phyloP scores from a whole-genome alignment of 176 grass and related monocot genomes.

The Leersia perrieri region DNA sequence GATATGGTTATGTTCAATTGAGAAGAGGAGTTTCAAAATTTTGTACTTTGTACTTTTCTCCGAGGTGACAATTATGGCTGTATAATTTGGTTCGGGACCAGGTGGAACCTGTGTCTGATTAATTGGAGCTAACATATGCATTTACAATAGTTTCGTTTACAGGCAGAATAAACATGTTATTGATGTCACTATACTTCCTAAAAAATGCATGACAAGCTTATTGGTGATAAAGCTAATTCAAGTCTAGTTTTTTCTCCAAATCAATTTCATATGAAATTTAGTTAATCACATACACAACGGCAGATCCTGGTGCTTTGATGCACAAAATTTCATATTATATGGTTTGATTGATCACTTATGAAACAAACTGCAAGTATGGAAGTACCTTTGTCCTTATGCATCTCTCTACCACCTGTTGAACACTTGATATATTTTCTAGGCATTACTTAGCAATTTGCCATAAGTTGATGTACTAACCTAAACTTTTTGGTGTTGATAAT shows the following conservation, averaged over 20 bases:
- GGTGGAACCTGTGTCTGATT: neutral
- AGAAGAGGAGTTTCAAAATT: neutral
- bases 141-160: neutral
- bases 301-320: neutral
- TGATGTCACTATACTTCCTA: neutral
- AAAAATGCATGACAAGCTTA: neutral
- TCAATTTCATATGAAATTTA: neutral
- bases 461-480: neutral
- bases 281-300: neutral
- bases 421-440: neutral
- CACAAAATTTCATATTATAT: neutral
- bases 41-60: neutral
- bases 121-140: neutral
- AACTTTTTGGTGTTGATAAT: neutral
- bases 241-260: neutral
- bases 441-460: neutral
- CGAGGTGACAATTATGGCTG: neutral
- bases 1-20: neutral
- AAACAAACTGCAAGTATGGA: neutral
- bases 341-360: neutral
- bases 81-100: neutral
- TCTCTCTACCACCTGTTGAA: neutral
- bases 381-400: neutral
- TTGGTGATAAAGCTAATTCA: neutral
- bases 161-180: neutral